Evolutionary conservation across 1,284 basidiomycete species (phyloP).

Genomic region (Caloboletus firmus): DNA sequence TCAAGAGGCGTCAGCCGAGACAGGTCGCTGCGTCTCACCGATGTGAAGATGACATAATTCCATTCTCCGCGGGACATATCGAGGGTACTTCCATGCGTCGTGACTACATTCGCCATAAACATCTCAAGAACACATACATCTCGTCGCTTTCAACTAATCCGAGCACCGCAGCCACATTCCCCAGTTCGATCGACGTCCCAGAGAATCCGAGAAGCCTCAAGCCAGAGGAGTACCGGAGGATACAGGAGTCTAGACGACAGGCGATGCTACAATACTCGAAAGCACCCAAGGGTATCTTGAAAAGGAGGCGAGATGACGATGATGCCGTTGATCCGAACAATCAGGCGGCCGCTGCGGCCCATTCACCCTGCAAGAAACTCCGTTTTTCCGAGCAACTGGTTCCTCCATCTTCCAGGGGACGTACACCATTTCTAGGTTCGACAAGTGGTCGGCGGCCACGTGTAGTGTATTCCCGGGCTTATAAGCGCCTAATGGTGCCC

Average conservation of each 20-base stretch:
- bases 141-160: constrained; percentile 26
- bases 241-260: constrained; percentile 33
- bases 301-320: constrained; percentile 29
- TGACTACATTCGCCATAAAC: constrained; percentile 29
- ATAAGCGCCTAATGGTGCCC: constrained; percentile 13
- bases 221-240: constrained; percentile 25
- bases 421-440: constrained; percentile 16
- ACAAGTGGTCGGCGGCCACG: constrained; percentile 18
- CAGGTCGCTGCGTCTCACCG: neutral
- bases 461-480: constrained; percentile 13
- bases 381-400: constrained; percentile 23
- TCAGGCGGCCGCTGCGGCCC: neutral
- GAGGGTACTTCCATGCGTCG: constrained; percentile 29
- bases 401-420: constrained; percentile 4
- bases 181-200: constrained; percentile 24
- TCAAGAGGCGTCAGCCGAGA: constrained; percentile 13
- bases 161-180: constrained; percentile 11
- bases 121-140: constrained; percentile 33
- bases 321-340: constrained; percentile 3
- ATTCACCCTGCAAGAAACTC: constrained; percentile 23
- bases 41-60: constrained; percentile 23
- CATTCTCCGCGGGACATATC: constrained; percentile 25
- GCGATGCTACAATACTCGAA: constrained; percentile 29
- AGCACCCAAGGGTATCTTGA: constrained; percentile 32
- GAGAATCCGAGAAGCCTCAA: constrained; percentile 21